Evolutionary conservation across 345 rosid species (phyloP).

Genomic region (Bruguiera sexangula): DNA sequence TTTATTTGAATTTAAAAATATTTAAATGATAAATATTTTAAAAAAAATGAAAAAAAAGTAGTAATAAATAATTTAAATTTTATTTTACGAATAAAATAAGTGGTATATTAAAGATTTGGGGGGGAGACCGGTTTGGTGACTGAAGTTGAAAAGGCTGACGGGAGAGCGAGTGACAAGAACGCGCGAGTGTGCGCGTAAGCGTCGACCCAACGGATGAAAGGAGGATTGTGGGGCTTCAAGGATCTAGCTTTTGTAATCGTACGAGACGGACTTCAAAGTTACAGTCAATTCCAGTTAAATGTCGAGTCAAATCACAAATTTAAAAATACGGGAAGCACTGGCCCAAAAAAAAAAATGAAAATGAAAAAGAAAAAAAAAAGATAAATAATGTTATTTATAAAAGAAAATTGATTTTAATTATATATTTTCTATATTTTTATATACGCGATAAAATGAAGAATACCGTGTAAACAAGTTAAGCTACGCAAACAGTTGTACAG

Average conservation of each 20-base stretch:
- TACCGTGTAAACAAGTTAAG: too few species aligned
- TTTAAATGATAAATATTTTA: too few species aligned
- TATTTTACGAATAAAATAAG: too few species aligned
- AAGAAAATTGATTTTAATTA: too few species aligned
- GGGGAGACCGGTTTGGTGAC: slow-evolving; percentile 26
- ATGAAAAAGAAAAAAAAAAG: slow-evolving; percentile 1
- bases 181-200: slow-evolving; percentile 31
- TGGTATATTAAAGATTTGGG: neutral
- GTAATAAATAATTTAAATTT: too few species aligned
- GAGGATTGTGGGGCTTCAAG: neutral
- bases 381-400: too few species aligned
- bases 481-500: too few species aligned
- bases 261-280: slow-evolving; percentile 47
- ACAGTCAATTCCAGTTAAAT: slow-evolving; percentile 43
- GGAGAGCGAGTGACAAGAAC: slow-evolving; percentile 36
- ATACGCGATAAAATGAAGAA: too few species aligned
- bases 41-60: too few species aligned
- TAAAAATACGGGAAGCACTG: slow-evolving; percentile 27
- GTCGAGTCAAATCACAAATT: slow-evolving; percentile 43
- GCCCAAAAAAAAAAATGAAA: too few species aligned
- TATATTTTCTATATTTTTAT: too few species aligned
- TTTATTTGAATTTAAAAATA: too few species aligned
- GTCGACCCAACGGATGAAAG: slow-evolving; percentile 35
- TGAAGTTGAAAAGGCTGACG: slow-evolving; percentile 20
- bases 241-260: slow-evolving; percentile 12